These are phyloP conservation scores for Schoenoplectus triqueter DNA, from an alignment of 202 grass and related monocot species.

Conservation along the genomic window DNA sequence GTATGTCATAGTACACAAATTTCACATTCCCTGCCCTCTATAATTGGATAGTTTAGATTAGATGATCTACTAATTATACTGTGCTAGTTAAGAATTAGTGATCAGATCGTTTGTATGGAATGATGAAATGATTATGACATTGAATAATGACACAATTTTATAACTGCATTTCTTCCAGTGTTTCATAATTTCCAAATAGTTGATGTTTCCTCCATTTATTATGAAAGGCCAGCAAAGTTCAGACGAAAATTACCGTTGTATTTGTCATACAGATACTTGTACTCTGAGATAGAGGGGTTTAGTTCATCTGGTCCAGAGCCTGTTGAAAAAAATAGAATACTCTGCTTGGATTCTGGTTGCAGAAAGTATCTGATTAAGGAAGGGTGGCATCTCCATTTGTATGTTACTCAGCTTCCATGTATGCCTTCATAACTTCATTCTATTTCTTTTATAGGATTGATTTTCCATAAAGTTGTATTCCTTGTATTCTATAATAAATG, in stretches of 20 bases:
- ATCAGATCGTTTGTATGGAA: not conserved
- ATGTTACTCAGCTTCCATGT: conserved; percentile 75
- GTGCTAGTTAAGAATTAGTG: not conserved
- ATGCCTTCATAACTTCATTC: conserved; percentile 15
- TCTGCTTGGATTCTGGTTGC: conserved; percentile 47
- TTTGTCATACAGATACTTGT: conserved; percentile 45
- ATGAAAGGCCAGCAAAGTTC: not conserved
- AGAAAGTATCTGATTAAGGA: conserved; percentile 57
- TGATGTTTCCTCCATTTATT: not conserved
- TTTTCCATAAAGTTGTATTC: conserved; percentile 11
- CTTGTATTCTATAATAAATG: conserved; percentile 17
- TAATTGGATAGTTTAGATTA: not conserved
- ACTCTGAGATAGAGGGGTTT: conserved; percentile 46
- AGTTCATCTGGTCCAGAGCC: not conserved
- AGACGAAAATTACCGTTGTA: not conserved
- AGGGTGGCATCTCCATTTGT: conserved; percentile 59
- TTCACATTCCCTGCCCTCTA: not conserved
- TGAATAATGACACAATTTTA: not conserved
- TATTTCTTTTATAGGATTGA: conserved; percentile 1
- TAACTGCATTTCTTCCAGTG: not conserved
- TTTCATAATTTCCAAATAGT: not conserved
- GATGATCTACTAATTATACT: not conserved
- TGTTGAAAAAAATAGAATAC: conserved; percentile 19
- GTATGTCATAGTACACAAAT: not conserved
- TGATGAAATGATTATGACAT: not conserved